Conservation (phyloP, 2,329 filamentous ascomycete species). For the Fusarium poae region DNA sequence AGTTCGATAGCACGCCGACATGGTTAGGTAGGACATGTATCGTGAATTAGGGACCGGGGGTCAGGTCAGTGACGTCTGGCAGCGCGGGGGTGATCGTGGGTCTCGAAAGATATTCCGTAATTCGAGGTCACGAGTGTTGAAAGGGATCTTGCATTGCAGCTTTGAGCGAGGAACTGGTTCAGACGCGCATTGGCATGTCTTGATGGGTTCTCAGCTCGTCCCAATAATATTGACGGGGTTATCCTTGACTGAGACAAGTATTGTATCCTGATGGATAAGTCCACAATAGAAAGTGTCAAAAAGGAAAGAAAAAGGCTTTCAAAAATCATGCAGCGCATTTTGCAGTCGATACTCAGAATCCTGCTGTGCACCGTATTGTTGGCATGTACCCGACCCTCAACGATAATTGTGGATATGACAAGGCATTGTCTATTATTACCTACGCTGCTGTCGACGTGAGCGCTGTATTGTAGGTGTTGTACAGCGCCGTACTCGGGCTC, state of each 20-base stretch:
- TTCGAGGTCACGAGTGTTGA: conserved; percentile 42
- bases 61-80: conserved; percentile 43
- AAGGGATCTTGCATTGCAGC: conserved; percentile 21
- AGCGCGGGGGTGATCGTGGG: conserved; percentile 37
- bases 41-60: conserved; percentile 25
- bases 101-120: conserved; percentile 19
- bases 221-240: background rate
- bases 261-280: conserved; percentile 2
- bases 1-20: conserved; percentile 33
- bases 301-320: background rate
- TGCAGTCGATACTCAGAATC: conserved; percentile 15
- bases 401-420: conserved; percentile 5
- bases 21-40: conserved; percentile 38
- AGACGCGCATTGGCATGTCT: conserved; percentile 27
- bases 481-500: background rate
- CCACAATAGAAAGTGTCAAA: background rate
- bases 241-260: conserved; percentile 17
- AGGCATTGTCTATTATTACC: conserved; percentile 8
- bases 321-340: conserved; percentile 23
- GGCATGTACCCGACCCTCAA: conserved; percentile 23
- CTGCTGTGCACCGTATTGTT: conserved; percentile 22
- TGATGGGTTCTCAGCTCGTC: conserved; percentile 1
- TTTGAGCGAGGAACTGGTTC: conserved; percentile 8
- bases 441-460: conserved; percentile 5
- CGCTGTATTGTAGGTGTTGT: background rate